Percentiles rank a stretch among this genome's conserved stretches.
phyloP scores from a whole-genome alignment of 192 early-diverging fungal genomes.

The Oehlia diaphana region DNA sequence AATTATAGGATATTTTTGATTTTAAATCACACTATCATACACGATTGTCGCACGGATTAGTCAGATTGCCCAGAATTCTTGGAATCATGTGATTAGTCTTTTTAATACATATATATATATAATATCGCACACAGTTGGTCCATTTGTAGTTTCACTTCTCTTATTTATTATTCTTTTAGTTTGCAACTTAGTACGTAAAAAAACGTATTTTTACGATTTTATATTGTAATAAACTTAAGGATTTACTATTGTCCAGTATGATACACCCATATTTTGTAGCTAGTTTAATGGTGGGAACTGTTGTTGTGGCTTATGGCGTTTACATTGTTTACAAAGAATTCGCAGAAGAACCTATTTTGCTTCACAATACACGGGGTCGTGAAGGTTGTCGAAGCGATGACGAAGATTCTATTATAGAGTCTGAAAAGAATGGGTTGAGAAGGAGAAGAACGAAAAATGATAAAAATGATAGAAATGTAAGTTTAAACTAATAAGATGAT shows the following conservation, averaged over 20 bases:
- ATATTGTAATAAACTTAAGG: background rate
- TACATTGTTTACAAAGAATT: conserved; percentile 3
- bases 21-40: too few species aligned
- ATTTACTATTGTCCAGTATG: background rate
- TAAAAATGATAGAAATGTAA: background rate
- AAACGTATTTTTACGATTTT: too few species aligned
- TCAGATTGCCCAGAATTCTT: too few species aligned
- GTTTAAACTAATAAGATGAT: background rate
- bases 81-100: too few species aligned
- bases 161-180: background rate
- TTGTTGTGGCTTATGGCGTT: background rate
- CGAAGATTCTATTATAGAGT: background rate
- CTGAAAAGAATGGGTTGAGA: background rate
- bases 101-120: too few species aligned
- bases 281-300: background rate
- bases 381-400: background rate
- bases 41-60: too few species aligned
- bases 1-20: too few species aligned
- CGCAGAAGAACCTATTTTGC: background rate
- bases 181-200: background rate
- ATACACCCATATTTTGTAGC: conserved; percentile 17
- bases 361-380: background rate
- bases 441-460: conserved; percentile 1
- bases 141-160: too few species aligned
- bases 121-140: too few species aligned